phyloP scores from a whole-genome alignment of 1,284 basidiomycete species.

The Pseudozyma sp. region DNA sequence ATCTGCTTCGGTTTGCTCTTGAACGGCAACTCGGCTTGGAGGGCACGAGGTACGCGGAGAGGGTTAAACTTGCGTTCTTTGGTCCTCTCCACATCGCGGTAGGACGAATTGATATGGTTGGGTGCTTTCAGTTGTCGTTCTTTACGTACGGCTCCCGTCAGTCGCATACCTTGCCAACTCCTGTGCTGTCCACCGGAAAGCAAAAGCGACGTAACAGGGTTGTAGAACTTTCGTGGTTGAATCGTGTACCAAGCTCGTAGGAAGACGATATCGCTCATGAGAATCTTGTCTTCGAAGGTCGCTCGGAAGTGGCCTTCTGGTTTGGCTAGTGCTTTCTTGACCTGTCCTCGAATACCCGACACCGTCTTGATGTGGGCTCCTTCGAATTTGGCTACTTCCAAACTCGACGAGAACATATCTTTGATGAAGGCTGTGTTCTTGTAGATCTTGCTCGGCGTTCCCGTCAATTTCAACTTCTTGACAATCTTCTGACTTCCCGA shows the following conservation, averaged over 20 bases:
- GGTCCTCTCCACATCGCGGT: conserved; percentile 79
- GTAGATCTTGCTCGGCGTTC: conserved; percentile 94
- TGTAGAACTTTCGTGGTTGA: conserved; percentile 94
- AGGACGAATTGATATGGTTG: conserved; percentile 81
- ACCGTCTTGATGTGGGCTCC: conserved; percentile 95
- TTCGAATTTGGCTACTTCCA: conserved; percentile 98
- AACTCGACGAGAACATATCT: conserved; percentile 92
- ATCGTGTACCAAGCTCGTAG: conserved; percentile 96
- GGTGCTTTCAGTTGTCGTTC: conserved; percentile 88
- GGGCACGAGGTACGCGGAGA: conserved; percentile 85
- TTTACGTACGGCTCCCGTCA: conserved; percentile 90
- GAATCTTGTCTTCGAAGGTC: conserved; percentile 96
- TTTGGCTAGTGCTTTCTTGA: conserved; percentile 93
- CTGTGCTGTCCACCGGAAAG: conserved; percentile 56
- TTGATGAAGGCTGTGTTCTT: conserved; percentile 99
- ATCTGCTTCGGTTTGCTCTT: conserved; percentile 90
- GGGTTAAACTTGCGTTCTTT: conserved; percentile 84
- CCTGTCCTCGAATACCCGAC: conserved; percentile 92
- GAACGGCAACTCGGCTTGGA: conserved; percentile 89
- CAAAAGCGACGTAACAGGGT: conserved; percentile 91
- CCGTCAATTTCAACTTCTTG: conserved; percentile 97
- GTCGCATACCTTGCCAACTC: conserved; percentile 80
- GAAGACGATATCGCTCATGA: conserved; percentile 96
- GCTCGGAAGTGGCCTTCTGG: conserved; percentile 95
- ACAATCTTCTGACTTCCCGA: conserved; percentile 82